These are phyloP conservation scores for Starmerella potacharoeniae DNA, from an alignment of 805 yeast species.

Conservation along the genomic window DNA sequence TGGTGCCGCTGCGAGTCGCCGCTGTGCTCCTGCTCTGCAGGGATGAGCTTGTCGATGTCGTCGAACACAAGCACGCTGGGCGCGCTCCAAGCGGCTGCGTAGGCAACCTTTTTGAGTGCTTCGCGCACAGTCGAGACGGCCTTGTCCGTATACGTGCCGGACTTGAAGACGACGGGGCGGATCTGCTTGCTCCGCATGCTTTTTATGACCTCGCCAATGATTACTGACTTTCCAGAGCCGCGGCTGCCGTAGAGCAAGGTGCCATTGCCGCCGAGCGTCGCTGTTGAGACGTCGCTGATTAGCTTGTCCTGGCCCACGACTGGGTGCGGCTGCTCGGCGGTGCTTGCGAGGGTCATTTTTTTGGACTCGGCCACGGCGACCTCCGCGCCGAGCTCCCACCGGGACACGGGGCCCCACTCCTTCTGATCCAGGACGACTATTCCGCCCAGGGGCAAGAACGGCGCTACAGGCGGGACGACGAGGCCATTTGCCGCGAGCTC, in stretches of 20 bases:
- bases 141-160: constrained; percentile 50
- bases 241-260: constrained; percentile 57
- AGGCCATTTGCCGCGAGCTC: constrained; percentile 13
- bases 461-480: constrained; percentile 16
- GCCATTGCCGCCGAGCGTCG: constrained; percentile 41
- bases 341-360: constrained; percentile 5
- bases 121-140: constrained; percentile 37
- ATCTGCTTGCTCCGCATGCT: constrained; percentile 34
- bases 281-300: constrained; percentile 33
- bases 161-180: constrained; percentile 39
- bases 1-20: constrained; percentile 47
- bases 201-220: constrained; percentile 36
- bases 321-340: constrained; percentile 5
- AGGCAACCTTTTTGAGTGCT: constrained; percentile 36
- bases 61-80: constrained; percentile 71
- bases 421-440: constrained; percentile 11
- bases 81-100: constrained; percentile 57
- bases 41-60: constrained; percentile 60
- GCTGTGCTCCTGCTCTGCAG: constrained; percentile 50
- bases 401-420: constrained; percentile 10
- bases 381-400: constrained; percentile 15
- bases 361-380: constrained; percentile 18
- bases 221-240: constrained; percentile 71
- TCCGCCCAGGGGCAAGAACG: constrained; percentile 15
- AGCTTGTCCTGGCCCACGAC: constrained; percentile 50